phyloP scores from a whole-genome alignment of 1,284 basidiomycete genomes.

The Fomitopsis schrenkii region DNA sequence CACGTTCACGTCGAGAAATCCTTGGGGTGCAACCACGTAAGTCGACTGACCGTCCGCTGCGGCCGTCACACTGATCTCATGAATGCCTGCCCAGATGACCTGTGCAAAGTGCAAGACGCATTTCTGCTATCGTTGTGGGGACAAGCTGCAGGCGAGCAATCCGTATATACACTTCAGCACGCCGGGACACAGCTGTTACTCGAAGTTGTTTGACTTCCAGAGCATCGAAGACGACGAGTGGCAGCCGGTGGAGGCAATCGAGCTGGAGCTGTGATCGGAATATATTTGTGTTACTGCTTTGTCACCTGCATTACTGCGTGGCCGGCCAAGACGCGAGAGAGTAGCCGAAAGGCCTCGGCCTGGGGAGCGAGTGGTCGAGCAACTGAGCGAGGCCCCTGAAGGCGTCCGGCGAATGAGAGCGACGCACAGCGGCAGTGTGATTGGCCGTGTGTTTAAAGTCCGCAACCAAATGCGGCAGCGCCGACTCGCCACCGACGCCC shows the following conservation, averaged over 20 bases:
- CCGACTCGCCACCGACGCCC: slow-evolving; percentile 5
- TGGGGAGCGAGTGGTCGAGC: background rate
- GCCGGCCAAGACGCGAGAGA: background rate
- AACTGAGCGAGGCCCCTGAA: background rate
- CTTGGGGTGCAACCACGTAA: slow-evolving; percentile 72
- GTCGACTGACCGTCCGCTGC: slow-evolving; percentile 22
- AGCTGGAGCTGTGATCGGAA: slow-evolving; percentile 13
- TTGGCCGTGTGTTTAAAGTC: slow-evolving; percentile 18
- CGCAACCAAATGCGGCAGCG: slow-evolving; percentile 12
- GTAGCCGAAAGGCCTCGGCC: background rate
- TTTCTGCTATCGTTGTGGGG: slow-evolving; percentile 77
- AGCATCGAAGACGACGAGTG: slow-evolving; percentile 41
- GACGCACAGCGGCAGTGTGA: background rate
- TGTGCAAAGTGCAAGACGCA: slow-evolving; percentile 65
- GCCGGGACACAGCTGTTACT: slow-evolving; percentile 51
- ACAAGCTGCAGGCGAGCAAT: slow-evolving; percentile 41
- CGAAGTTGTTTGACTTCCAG: slow-evolving; percentile 60
- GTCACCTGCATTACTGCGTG: background rate
- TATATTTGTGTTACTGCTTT: background rate
- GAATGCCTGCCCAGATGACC: slow-evolving; percentile 51
- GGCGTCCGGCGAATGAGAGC: background rate
- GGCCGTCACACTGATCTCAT: slow-evolving; percentile 6
- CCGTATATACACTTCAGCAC: slow-evolving; percentile 72
- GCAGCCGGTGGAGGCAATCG: slow-evolving; percentile 48
- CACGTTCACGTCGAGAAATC: slow-evolving; percentile 68